A percentile compares a stretch with the other conserved stretches of the same genome.
Conservation (phyloP, 805 yeast genomes). For the Starmera pachycereana region DNA sequence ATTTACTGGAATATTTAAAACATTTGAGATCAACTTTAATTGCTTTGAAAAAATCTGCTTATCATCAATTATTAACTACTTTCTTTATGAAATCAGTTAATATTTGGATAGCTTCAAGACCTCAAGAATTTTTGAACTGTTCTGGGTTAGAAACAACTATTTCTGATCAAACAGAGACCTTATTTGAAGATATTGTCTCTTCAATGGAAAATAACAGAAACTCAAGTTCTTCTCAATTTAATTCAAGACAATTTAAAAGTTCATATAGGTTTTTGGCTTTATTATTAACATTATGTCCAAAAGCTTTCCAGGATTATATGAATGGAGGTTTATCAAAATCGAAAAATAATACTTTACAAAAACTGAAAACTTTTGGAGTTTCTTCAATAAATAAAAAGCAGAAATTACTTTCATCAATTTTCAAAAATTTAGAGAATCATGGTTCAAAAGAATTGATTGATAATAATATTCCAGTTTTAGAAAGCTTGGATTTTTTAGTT, state of each 20-base stretch:
- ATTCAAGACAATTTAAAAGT: slow-evolving; percentile 15
- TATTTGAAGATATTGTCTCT: slow-evolving; percentile 27
- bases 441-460: slow-evolving; percentile 12
- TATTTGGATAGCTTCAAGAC: slow-evolving; percentile 41
- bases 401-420: slow-evolving; percentile 10
- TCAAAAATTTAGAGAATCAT: slow-evolving; percentile 11
- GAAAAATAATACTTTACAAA: slow-evolving; percentile 12
- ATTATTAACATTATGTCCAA: slow-evolving; percentile 24
- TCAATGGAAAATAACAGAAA: slow-evolving; percentile 15
- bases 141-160: slow-evolving; percentile 13
- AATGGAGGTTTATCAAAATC: slow-evolving; percentile 6
- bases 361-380: slow-evolving; percentile 11
- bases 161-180: slow-evolving; percentile 19
- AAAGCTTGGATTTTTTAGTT: slow-evolving; percentile 21
- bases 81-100: slow-evolving; percentile 36
- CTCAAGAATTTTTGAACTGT: slow-evolving; percentile 30
- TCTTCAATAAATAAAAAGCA: slow-evolving; percentile 12
- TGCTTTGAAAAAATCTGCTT: slow-evolving; percentile 31
- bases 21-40: slow-evolving; percentile 27
- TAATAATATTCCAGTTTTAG: slow-evolving; percentile 12
- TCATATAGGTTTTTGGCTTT: slow-evolving; percentile 25
- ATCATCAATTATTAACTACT: slow-evolving; percentile 33
- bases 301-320: slow-evolving; percentile 18
- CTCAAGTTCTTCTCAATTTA: slow-evolving; percentile 1
- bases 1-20: slow-evolving; percentile 27